These are phyloP conservation scores for Aspergillus unguis DNA, from an alignment of 2,329 filamentous ascomycete species.

Conservation along the genomic window DNA sequence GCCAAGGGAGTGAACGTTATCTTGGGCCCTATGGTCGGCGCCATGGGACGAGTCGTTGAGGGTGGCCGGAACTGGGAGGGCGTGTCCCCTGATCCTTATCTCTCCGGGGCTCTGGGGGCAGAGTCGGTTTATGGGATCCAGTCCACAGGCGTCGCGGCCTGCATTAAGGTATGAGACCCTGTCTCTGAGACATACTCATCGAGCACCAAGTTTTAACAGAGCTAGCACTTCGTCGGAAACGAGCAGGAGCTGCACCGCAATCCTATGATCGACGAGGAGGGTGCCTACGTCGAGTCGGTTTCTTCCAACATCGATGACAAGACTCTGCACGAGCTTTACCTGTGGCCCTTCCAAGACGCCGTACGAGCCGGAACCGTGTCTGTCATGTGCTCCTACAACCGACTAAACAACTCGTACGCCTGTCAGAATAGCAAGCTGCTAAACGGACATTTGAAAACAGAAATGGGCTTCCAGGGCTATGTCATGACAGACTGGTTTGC, in stretches of 20 bases:
- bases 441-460: conserved; percentile 73
- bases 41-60: conserved; percentile 34
- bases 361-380: conserved; percentile 56
- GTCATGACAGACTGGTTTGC: conserved; percentile 77
- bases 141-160: conserved; percentile 38
- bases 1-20: conserved; percentile 44
- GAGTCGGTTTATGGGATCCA: conserved; percentile 43
- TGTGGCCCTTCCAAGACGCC: conserved; percentile 64
- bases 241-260: conserved; percentile 52
- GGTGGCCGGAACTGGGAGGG: conserved; percentile 26
- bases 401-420: conserved; percentile 74
- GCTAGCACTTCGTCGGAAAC: conserved; percentile 57
- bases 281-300: conserved; percentile 31
- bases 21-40: conserved; percentile 41
- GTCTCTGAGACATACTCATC: accelerated
- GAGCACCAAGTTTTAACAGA: not conserved
- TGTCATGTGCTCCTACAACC: conserved; percentile 59
- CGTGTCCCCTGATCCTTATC: conserved; percentile 39
- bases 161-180: conserved; percentile 31
- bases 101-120: conserved; percentile 37
- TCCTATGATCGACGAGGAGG: not conserved
- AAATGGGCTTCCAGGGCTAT: conserved; percentile 72
- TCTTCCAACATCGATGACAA: conserved; percentile 64
- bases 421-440: conserved; percentile 76
- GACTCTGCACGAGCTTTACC: conserved; percentile 63